Conservation (phyloP, 2,329 filamentous ascomycete genomes). For the Calonectria pteridis region DNA sequence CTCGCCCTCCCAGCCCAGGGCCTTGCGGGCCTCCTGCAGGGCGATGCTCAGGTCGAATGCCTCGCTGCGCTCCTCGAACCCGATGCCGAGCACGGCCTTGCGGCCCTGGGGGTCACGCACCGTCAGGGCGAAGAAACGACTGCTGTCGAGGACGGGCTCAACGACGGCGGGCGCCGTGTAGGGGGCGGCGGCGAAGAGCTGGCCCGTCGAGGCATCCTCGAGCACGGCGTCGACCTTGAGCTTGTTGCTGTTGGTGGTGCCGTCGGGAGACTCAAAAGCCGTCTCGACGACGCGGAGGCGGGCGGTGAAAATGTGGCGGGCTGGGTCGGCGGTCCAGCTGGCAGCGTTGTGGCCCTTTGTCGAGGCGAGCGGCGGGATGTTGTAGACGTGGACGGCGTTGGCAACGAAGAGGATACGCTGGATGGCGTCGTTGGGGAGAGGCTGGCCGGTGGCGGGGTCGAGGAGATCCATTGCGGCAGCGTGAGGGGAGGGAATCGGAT, state of each 20-base stretch:
- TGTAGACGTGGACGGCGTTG: slow-evolving; percentile 84
- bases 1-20: slow-evolving; percentile 69
- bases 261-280: slow-evolving; percentile 59
- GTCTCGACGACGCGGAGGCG: slow-evolving; percentile 85
- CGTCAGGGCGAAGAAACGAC: slow-evolving; percentile 85
- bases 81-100: slow-evolving; percentile 85
- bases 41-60: slow-evolving; percentile 89
- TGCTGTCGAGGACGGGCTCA: slow-evolving; percentile 83
- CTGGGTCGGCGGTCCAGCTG: slow-evolving; percentile 79
- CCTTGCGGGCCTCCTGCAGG: slow-evolving; percentile 81
- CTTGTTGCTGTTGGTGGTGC: slow-evolving; percentile 54
- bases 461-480: slow-evolving; percentile 66
- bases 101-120: slow-evolving; percentile 81
- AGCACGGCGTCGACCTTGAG: slow-evolving; percentile 83
- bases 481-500: neutral
- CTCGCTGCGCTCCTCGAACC: slow-evolving; percentile 87
- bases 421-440: slow-evolving; percentile 81
- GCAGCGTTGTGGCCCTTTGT: slow-evolving; percentile 84
- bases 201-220: slow-evolving; percentile 78
- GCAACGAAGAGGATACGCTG: slow-evolving; percentile 87
- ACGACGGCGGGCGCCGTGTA: slow-evolving; percentile 77
- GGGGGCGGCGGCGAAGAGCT: slow-evolving; percentile 86
- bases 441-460: slow-evolving; percentile 78
- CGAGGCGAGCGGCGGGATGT: slow-evolving; percentile 83
- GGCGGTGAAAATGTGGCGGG: slow-evolving; percentile 86